Evolutionary conservation across 208 protist species (phyloP), one percentile per base, ranked within the genome.

Genomic region (Leishmania aethiopica): DNA sequence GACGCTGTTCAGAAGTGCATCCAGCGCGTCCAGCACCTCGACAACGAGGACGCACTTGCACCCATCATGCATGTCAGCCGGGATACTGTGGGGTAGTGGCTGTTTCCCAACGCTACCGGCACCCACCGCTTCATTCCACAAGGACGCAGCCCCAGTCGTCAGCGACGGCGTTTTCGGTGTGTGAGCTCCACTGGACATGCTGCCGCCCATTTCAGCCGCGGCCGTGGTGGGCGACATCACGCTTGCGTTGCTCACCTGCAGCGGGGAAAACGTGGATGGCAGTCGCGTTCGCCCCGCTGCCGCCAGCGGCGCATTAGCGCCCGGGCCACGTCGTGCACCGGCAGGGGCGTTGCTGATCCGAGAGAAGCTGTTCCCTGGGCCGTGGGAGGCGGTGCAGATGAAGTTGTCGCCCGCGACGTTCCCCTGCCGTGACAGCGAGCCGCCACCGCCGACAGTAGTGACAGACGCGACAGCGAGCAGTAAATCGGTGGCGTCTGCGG

Each of bases 11-110:
- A 95, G 77, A 2, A 96, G 74, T 11, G 85, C 90, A 77, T 96
- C 88, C 2, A 96, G 42, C 11, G 87, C 93, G 53, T 86, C 89
- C 17, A 95, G 77, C 28, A 94, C 28, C 77, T 96, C 93, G n/a
- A 89, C 79, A 17, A 84, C 81, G 19, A 75, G 84, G 7, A 85
- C 75, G n/a, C 75, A 64, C 35, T 69, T 77, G 78, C 77, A 59
- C 53, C 57, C 72, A 75, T 87, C 82, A 40, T 81, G 67, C n/a
- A 79, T 28, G 25, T 81, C 84, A 1, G 28, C 0, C 6, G 75
- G 25, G 51, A 67, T 11, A 40, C 17, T 70, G 45, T 59, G 45
- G 19, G 6, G 28, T 40, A 17, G 42, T n/a, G 37, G 64, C 32
- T 71, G 77, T 10, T 17, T 37, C 75, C 57, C 40, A 37, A 5